Evolutionary conservation across 805 yeast genomes (phyloP), one percentile per base, ranked within the genome.

Genomic region (Groenewaldozyma tartarivorans): DNA sequence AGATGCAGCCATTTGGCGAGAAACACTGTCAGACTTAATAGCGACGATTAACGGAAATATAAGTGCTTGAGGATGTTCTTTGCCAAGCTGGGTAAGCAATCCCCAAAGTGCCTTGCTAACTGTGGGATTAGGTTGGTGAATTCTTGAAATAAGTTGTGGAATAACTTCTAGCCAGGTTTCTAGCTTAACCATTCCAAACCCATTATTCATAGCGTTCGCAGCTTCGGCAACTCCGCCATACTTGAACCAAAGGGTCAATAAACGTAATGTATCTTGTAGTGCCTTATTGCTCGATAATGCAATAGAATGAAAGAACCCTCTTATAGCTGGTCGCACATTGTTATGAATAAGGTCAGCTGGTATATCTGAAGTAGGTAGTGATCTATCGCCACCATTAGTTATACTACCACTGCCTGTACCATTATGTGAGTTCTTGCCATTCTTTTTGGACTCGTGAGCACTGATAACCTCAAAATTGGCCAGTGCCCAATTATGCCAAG

Each of bases 401-500:
- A 36, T 6, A 11, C 39, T 26, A n/a, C n/a, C n/a, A 13, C 35
- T 29, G 3, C 16, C 16, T 4, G 19, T 18, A 16, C 30, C 31
- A 13, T 33, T 18, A 7, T 31, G 20, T 17, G 27, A 29, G 26
- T 26, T 36, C 33, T 36, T 34, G 15, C 19, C 34, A 11, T 38
- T 38, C 13, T 13, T 24, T 21, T 35, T 42, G 33, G 49, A 33
- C 39, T 47, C 54, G 35, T 38, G 39, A 39, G 42, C 36, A 0
- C 95, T 81, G 17, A 90, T 81, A 1, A 90, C 97, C 57, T 92
- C 96, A 57, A 88, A 92, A 60, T 94, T 92, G 1, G 97, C 96
- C 55, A 94, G 68, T 0, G 98, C 98, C 99, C 99, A 92, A 56
- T 87, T 90, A 58, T 92, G 99, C 98, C 98, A 94, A 15, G 97